Base-by-base conservation (phyloP, 257 asterid genomes). In the Scutellaria minor region DNA sequence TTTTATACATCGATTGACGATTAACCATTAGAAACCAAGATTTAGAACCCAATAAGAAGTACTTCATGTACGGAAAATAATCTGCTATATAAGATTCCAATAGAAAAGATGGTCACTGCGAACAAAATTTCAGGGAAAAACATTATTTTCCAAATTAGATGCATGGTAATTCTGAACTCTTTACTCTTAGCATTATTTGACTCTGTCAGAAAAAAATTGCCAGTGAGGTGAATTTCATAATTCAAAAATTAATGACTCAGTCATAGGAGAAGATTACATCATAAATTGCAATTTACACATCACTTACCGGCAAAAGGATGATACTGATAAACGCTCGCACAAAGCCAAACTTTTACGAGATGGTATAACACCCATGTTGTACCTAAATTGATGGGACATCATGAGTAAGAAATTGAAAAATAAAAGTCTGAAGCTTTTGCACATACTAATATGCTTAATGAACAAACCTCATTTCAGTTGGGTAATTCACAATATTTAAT, bases 291-390 rank as follows among this genome's bases (percentile, higher is more conserved):
- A 14, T 48, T 31, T 37, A 64, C 37, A 61, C 13, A 15, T 66
- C 54, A 77, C 89, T 84, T 74, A 90, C 98, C 98, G 78, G 71
- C 97, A 95, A 74, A 92, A 88, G 18, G 96, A 81, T 71, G 98
- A 95, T 56, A 95, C 98, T 0, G 97, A 84, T 81, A 90, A 79
- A 31, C 82, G 82, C 50, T 94, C 97, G 24, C 99, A 94, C 88
- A 89, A 75, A 27, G 90, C 87, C 76, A 94, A 82, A 79, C 99
- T 94, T 83, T 84, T 86, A 73, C 96, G 88, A 37, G 95, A 87
- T 64, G 96, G 85, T 75, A 91, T 91, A 44, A 94, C 89, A 8
- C 99, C 98, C 89, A 94, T 91, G 80, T 84, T 92, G 87, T 92
- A 95, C 91, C 99, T 95, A 82, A 69, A 85, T 56, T 37, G 54